Percentiles rank a stretch among this genome's conserved stretches.
These are phyloP conservation scores for Neofusicoccum laricinum DNA, from an alignment of 2,329 filamentous ascomycete species.

Conservation along the genomic window DNA sequence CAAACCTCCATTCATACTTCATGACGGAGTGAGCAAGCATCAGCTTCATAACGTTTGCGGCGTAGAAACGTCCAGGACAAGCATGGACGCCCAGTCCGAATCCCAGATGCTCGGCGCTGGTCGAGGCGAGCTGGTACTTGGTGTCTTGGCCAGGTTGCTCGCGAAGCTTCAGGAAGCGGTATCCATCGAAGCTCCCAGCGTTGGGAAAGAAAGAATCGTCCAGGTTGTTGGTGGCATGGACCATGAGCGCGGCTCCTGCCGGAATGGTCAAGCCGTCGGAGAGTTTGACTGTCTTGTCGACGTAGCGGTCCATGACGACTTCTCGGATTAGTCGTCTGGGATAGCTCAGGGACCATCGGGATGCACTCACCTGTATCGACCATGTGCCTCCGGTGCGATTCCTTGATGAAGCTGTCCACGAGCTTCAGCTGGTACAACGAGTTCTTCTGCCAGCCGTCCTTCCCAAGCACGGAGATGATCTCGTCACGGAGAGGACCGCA, in stretches of 20 bases:
- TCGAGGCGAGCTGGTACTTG: conserved; percentile 19
- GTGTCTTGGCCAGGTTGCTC: conserved; percentile 21
- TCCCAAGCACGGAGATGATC: not conserved
- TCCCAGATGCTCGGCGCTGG: conserved; percentile 14
- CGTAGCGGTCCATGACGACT: conserved; percentile 5
- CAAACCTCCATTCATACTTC: conserved; percentile 9
- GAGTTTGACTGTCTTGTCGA: not conserved
- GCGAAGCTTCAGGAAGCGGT: not conserved
- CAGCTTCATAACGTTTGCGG: conserved; percentile 33
- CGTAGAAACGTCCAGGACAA: conserved; percentile 34
- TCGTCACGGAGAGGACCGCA: conserved; percentile 18
- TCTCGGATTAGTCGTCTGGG: not conserved
- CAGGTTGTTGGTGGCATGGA: not conserved
- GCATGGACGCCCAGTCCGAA: conserved; percentile 32
- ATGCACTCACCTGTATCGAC: not conserved
- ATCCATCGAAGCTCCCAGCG: not conserved
- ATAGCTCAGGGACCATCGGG: not conserved
- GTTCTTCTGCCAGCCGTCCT: not conserved
- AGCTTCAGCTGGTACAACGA: conserved; percentile 12
- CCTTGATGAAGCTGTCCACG: conserved; percentile 22
- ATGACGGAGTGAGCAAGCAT: conserved; percentile 22
- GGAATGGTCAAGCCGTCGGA: not conserved
- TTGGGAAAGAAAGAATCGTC: not conserved
- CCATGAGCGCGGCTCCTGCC: not conserved
- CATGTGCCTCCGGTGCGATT: conserved; percentile 6